Evolutionary conservation across 2,329 filamentous ascomycete genomes (phyloP).

Genomic region (Sporothrix pallida): DNA sequence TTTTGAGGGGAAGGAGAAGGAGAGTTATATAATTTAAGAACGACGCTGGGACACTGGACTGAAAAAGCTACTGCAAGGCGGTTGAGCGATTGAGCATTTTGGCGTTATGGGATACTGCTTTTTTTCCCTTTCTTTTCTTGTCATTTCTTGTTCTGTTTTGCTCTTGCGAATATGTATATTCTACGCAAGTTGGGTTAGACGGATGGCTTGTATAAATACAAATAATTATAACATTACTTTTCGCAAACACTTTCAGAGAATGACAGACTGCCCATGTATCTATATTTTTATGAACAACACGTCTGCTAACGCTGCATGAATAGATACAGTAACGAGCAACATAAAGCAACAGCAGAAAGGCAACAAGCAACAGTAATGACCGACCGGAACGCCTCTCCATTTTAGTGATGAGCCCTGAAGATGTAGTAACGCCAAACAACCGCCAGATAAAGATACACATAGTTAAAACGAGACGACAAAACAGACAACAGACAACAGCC

Average conservation of each 20-base stretch:
- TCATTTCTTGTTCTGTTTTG: neutral
- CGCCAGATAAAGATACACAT: neutral
- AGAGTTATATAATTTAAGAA: neutral
- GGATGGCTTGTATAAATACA: neutral
- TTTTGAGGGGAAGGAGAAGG: conserved; percentile 62
- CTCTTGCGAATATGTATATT: neutral
- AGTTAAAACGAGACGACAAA: neutral
- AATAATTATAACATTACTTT: neutral
- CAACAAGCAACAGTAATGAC: neutral
- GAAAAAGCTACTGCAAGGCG: neutral
- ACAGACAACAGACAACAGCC: neutral
- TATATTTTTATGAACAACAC: neutral
- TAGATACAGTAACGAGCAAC: neutral
- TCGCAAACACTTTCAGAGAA: too few relatives aligned
- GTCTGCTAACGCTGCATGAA: neutral
- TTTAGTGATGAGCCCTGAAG: neutral
- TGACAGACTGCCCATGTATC: too few relatives aligned
- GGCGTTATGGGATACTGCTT: conserved; percentile 10
- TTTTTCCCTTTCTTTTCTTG: neutral
- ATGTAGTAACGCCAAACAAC: neutral
- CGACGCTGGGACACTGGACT: neutral
- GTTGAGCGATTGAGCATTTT: conserved; percentile 23
- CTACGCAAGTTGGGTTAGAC: neutral
- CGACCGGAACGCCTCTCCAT: conserved; percentile 14
- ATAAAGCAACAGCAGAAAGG: neutral